Conservation (phyloP, 2,329 filamentous ascomycete species). For the Aspergillus glaucus region DNA sequence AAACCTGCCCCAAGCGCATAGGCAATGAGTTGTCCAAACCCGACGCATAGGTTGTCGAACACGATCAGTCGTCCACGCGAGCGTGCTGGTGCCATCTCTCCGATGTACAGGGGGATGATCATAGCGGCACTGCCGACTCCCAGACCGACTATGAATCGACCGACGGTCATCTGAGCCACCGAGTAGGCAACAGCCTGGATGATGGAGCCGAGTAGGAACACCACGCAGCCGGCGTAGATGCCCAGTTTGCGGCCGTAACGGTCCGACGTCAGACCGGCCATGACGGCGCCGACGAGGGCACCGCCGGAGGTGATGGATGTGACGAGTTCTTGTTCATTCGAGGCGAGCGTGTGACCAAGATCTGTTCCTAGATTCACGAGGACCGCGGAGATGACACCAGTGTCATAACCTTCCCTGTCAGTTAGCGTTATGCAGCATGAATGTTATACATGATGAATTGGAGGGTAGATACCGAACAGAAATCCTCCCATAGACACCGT, state of each 20-base stretch:
- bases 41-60: slow-evolving; percentile 26
- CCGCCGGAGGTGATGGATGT: slow-evolving; percentile 47
- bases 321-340: slow-evolving; percentile 44
- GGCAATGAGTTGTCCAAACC: slow-evolving; percentile 33
- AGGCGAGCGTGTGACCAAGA: slow-evolving; percentile 31
- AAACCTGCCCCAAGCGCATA: slow-evolving; percentile 38
- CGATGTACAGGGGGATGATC: slow-evolving; percentile 33
- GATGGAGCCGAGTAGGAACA: slow-evolving; percentile 35
- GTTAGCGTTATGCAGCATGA: neutral
- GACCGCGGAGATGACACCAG: slow-evolving; percentile 40
- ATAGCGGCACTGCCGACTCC: slow-evolving; percentile 45
- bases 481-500: slow-evolving; percentile 15
- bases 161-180: slow-evolving; percentile 39
- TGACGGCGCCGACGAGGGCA: slow-evolving; percentile 39
- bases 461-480: slow-evolving; percentile 8
- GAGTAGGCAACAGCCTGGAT: slow-evolving; percentile 29
- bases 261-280: slow-evolving; percentile 30
- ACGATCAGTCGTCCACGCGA: slow-evolving; percentile 14
- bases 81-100: slow-evolving; percentile 12
- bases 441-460: neutral
- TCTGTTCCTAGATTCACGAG: slow-evolving; percentile 28
- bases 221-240: slow-evolving; percentile 21
- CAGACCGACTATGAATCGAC: slow-evolving; percentile 44
- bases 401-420: slow-evolving; percentile 38
- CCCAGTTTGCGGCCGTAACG: neutral